A percentile compares a stretch with the other conserved stretches of the same genome.
These are phyloP conservation scores for Kodamaea ohmeri DNA, from an alignment of 1,139 yeast genomes.

Conservation along the genomic window DNA sequence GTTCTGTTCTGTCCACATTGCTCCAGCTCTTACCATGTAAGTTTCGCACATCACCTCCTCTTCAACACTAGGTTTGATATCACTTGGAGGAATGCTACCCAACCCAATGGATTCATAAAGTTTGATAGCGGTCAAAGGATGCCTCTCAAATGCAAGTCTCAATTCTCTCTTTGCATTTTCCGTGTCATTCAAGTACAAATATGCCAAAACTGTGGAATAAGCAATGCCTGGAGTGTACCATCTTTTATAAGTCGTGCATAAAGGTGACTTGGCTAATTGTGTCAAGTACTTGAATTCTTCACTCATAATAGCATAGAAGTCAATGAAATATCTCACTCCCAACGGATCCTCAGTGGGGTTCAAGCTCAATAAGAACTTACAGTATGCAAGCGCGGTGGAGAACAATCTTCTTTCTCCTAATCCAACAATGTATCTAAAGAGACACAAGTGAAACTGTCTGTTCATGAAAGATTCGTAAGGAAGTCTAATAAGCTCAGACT, in stretches of 20 bases:
- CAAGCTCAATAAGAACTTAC: slow-evolving; percentile 65
- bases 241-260: slow-evolving; percentile 53
- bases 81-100: slow-evolving; percentile 24
- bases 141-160: slow-evolving; percentile 48
- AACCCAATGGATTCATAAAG: slow-evolving; percentile 45
- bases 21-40: slow-evolving; percentile 49
- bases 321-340: slow-evolving; percentile 81
- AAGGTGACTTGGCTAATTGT: slow-evolving; percentile 52
- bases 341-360: slow-evolving; percentile 81
- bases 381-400: slow-evolving; percentile 71
- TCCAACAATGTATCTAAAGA: slow-evolving; percentile 69
- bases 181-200: slow-evolving; percentile 37
- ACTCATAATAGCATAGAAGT: slow-evolving; percentile 69
- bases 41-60: slow-evolving; percentile 45
- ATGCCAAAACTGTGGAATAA: slow-evolving; percentile 65
- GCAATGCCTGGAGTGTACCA: slow-evolving; percentile 79
- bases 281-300: slow-evolving; percentile 63
- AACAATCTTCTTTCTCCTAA: slow-evolving; percentile 77
- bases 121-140: slow-evolving; percentile 59
- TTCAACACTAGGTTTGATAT: slow-evolving; percentile 25
- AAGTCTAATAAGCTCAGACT: slow-evolving; percentile 59
- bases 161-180: slow-evolving; percentile 49
- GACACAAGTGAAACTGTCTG: slow-evolving; percentile 70
- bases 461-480: slow-evolving; percentile 77
- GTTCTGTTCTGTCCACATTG: slow-evolving; percentile 48